Evolutionary conservation across 495 filamentous ascomycete genomes (phyloP), one percentile per base, ranked within the genome.

Genomic region (Ramalina peruviana): DNA sequence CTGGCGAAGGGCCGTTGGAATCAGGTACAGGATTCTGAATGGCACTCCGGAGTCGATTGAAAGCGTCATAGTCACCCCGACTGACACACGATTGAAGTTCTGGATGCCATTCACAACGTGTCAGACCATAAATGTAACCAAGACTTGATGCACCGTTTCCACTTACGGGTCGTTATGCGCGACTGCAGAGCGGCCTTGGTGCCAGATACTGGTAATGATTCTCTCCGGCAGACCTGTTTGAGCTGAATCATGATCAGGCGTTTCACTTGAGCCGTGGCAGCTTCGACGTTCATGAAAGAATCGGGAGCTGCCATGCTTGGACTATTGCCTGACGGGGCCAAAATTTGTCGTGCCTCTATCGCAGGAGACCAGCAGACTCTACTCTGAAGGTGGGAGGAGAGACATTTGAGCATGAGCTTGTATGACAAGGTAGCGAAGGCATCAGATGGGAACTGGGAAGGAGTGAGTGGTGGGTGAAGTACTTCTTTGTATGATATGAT

Each of bases 181-280:
- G 65, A 63, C 62, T 94, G 88, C 39, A 97, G 67, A 17, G 81
- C 72, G 25, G 77, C 71, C 67, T 98, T 98, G 52, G 86, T 78
- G 9, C 92, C 92, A 25, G 78, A 83, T 37, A 85, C 80, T 33
- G 72, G 68, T 16, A 90, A 71, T 25, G 77, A 73, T 61, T 90
- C 82, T 49, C 68, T 66, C 38, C 74, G 76, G 56, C 88, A 78
- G 55, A 96, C 82, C 15, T 67, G 62, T 52, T 87, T 85, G 37
- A 98, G 75, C 46, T 83, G 74, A 26, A 72, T 72, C 62, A 89
- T 89, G 53, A 84, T 72, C 33, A 83, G 63, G 13, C 66, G 72
- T 60, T 81, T 81, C 26, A 80, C 65, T 48, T 69, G 60, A 27
- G 68, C 65, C 21, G 63, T 59, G 12, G 78, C 59, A 43, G 62